phyloP scores from a whole-genome alignment of 495 filamentous ascomycete species.

The Aspergillus asperescens region DNA sequence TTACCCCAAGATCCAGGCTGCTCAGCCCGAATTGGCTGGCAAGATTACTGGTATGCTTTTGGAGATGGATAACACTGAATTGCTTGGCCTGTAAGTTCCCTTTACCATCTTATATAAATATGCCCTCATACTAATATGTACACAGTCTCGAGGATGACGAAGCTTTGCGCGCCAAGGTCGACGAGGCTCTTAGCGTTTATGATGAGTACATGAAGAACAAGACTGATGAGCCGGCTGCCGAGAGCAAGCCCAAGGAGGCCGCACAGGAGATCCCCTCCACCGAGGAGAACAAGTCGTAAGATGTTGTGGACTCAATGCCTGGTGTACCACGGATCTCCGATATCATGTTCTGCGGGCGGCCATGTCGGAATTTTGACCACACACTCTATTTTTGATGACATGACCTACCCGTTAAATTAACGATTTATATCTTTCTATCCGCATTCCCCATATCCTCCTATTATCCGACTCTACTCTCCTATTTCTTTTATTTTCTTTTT shows the following conservation, averaged over 20 bases:
- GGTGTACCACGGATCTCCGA: too few relatives aligned
- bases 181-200: conserved; percentile 93
- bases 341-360: conserved; percentile 8
- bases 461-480: conserved; percentile 15
- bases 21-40: conserved; percentile 91
- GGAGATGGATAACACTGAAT: conserved; percentile 95
- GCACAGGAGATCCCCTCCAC: conserved; percentile 37
- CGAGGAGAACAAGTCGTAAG: conserved; percentile 49
- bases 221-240: conserved; percentile 36
- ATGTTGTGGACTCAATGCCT: too few relatives aligned
- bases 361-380: conserved; percentile 32
- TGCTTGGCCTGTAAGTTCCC: conserved; percentile 85
- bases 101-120: neutral
- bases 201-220: conserved; percentile 94
- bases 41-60: conserved; percentile 99
- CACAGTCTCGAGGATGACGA: conserved; percentile 80
- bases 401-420: conserved; percentile 29
- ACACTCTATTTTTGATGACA: conserved; percentile 43
- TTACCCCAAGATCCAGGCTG: conserved; percentile 92
- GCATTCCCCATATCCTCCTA: conserved; percentile 23
- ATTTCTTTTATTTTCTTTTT: conserved; percentile 15
- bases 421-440: conserved; percentile 25
- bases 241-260: conserved; percentile 42
- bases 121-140: conserved; percentile 22
- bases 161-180: conserved; percentile 88